Conservation (phyloP, 139 green algal species). For the Haematococcus lacustris region DNA sequence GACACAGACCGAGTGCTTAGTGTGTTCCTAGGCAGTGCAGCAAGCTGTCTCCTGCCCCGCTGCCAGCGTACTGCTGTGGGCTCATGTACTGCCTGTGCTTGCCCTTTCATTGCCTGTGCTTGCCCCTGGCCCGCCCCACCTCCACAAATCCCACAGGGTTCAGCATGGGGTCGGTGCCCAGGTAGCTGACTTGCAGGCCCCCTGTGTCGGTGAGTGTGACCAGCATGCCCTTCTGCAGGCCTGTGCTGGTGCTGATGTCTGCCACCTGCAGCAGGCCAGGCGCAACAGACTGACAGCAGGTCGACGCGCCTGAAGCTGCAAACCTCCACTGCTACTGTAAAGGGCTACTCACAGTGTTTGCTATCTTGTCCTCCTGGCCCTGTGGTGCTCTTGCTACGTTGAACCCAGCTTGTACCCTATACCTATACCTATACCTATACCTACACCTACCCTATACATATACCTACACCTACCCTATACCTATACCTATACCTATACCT, state of each 20-base stretch:
- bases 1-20: too few relatives aligned
- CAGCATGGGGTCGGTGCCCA: slow-evolving; percentile 50
- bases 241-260: neutral
- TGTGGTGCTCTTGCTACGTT: too few relatives aligned
- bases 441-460: neutral
- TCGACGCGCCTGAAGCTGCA: too few relatives aligned
- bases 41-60: too few relatives aligned
- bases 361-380: too few relatives aligned
- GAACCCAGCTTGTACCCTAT: neutral
- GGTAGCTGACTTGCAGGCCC: slow-evolving; percentile 36
- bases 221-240: neutral
- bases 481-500: neutral
- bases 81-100: too few relatives aligned
- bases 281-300: too few relatives aligned
- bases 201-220: slow-evolving; percentile 35
- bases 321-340: too few relatives aligned
- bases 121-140: slow-evolving; percentile 4
- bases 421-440: neutral
- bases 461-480: neutral
- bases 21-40: too few relatives aligned
- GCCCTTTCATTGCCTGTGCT: too few relatives aligned
- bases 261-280: slow-evolving; percentile 11
- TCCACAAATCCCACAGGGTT: slow-evolving; percentile 34
- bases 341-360: too few relatives aligned
- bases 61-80: too few relatives aligned